A percentile compares a stretch with the other conserved stretches of the same genome.
phyloP scores from a whole-genome alignment of 108 stramenopile species.

The Pseudonitzschia multiseries region DNA sequence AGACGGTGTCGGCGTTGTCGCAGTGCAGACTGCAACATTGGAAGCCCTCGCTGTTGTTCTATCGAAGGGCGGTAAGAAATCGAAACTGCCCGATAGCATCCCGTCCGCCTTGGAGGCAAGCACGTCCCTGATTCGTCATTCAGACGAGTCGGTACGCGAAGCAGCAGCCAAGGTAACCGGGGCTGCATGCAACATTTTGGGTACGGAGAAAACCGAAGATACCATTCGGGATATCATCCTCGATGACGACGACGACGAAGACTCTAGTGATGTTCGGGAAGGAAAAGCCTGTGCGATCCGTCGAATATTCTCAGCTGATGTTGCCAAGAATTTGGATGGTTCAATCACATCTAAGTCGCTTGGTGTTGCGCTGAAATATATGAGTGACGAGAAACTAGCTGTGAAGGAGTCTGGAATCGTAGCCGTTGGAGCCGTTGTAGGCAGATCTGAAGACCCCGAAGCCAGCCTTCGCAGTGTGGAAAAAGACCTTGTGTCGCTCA shows the following conservation, averaged over 20 bases:
- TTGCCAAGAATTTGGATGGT: conserved; percentile 46
- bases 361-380: conserved; percentile 39
- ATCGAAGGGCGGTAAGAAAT: conserved; percentile 74
- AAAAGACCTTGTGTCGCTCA: conserved; percentile 50
- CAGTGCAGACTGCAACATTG: conserved; percentile 81
- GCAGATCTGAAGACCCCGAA: conserved; percentile 52
- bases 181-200: conserved; percentile 66
- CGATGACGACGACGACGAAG: conserved; percentile 30
- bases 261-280: conserved; percentile 56
- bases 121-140: conserved; percentile 63
- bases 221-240: conserved; percentile 53
- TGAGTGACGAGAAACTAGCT: conserved; percentile 62
- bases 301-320: conserved; percentile 53
- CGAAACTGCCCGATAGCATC: conserved; percentile 81
- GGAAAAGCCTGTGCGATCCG: conserved; percentile 75
- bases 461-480: conserved; percentile 45
- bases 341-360: conserved; percentile 31
- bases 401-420: conserved; percentile 70
- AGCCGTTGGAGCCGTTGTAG: conserved; percentile 76
- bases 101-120: conserved; percentile 81
- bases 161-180: conserved; percentile 84
- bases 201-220: conserved; percentile 45
- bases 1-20: conserved; percentile 61
- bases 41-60: conserved; percentile 78
- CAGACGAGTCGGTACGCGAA: conserved; percentile 80